Evolutionary conservation across 441 rosid genomes (phyloP), one percentile per base, ranked within the genome.

Genomic region (Codiaeum variegatum): DNA sequence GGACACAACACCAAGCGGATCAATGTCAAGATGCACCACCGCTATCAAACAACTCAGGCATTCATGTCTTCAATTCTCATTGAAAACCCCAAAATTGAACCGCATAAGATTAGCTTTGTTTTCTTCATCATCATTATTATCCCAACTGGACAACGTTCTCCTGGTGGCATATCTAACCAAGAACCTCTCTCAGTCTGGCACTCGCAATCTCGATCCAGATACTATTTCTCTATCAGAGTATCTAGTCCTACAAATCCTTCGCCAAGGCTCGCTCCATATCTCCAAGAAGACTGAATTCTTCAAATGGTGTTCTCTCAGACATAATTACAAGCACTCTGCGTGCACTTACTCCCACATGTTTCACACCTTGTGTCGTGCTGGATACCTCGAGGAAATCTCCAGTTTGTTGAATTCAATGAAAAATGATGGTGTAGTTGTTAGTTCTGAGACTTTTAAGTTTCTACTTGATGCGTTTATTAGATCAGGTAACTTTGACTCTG

Each of bases 271-370:
- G 67, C 77, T 94, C 47, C 84, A 86, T 59, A 79, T 84, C 0
- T 85, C 88, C 19, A 85, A 80, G 67, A 94, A 84, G 77, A 81
- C 89, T 2, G 93, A 80, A 32, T 90, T 91, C 72, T 90, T 91
- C 83, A 66, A 81, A 31, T 89, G 94, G 97, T 87, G 91, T 55
- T 83, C 91, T 75, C 71, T 88, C 49, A 70, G 84, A 58, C 89
- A 85, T 24, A 77, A 44, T 36, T 87, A 83, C 89, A 86, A 87
- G 73, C 97, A 88, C 80, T 75, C 88, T 7, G 76, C 80, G 40
- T 26, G 80, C 84, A 83, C 88, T 36, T 94, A 90, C 73, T 84
- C 98, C 59, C 85, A 74, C 75, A 87, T 92, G 74, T 78, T 92
- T 66, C 80, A 85, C 24, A 83, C 85, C 52, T 78, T 89, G 66